phyloP scores from a whole-genome alignment of 208 protist species.

The Trypanosoma platydactyli region DNA sequence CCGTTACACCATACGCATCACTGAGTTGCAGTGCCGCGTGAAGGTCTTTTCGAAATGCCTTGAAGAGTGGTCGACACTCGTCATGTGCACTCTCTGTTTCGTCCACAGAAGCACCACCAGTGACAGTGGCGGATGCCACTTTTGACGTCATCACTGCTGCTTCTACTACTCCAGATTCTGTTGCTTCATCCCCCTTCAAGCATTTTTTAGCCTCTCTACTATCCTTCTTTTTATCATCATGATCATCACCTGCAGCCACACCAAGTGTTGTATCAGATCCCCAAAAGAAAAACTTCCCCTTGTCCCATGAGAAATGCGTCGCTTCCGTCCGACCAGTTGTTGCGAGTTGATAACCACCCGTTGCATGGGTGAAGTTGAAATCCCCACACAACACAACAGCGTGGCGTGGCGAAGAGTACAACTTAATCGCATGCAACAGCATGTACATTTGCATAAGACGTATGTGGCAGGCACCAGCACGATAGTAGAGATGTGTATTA shows the following conservation, averaged over 20 bases:
- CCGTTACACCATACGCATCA: slow-evolving; percentile 65
- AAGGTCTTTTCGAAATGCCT: slow-evolving; percentile 37
- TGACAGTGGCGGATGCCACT: neutral
- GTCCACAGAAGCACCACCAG: neutral
- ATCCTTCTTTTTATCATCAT: slow-evolving; percentile 4
- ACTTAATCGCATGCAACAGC: slow-evolving; percentile 48
- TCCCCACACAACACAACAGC: slow-evolving; percentile 82
- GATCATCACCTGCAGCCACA: slow-evolving; percentile 39
- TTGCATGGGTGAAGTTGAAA: slow-evolving; percentile 86
- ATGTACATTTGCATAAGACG: slow-evolving; percentile 86
- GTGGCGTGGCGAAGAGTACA: slow-evolving; percentile 2
- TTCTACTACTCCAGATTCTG: slow-evolving; percentile 4
- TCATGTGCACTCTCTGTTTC: neutral
- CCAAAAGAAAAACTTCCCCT: slow-evolving; percentile 85
- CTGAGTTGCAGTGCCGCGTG: slow-evolving; percentile 41
- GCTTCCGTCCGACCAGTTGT: slow-evolving; percentile 69
- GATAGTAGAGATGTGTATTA: slow-evolving; percentile 93
- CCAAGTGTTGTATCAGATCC: slow-evolving; percentile 76
- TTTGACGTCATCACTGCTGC: slow-evolving; percentile 1
- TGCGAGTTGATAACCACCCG: slow-evolving; percentile 79
- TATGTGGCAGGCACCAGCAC: slow-evolving; percentile 89
- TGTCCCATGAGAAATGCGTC: slow-evolving; percentile 76
- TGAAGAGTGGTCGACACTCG: slow-evolving; percentile 25
- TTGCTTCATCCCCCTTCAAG: neutral
- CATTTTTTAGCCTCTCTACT: slow-evolving; percentile 7